A percentile compares a stretch with the other conserved stretches of the same genome.
Conservation (phyloP, 805 yeast genomes). For the Candida schatavii region DNA sequence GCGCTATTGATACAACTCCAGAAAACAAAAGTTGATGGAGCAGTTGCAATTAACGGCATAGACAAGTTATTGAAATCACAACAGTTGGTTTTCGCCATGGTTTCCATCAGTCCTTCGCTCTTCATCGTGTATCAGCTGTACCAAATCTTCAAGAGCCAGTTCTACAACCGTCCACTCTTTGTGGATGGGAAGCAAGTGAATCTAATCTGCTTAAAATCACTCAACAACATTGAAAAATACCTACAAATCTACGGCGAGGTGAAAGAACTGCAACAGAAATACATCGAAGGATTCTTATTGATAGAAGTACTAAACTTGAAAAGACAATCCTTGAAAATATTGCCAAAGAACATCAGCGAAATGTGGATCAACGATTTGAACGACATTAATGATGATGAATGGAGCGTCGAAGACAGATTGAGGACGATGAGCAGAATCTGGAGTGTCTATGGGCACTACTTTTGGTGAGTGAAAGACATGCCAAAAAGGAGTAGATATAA, state of each 20-base stretch:
- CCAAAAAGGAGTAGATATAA: too few relatives aligned
- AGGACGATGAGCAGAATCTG: constrained; percentile 56
- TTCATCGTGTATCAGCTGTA: constrained; percentile 51
- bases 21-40: constrained; percentile 94
- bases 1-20: constrained; percentile 88
- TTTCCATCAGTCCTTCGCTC: constrained; percentile 82
- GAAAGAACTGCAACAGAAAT: constrained; percentile 23
- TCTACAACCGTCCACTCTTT: constrained; percentile 26
- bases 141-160: constrained; percentile 23
- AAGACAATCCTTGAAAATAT: constrained; percentile 41
- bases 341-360: constrained; percentile 47
- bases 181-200: constrained; percentile 31
- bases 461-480: constrained; percentile 18
- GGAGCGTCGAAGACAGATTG: constrained; percentile 38
- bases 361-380: constrained; percentile 67
- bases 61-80: constrained; percentile 87
- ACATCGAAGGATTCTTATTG: constrained; percentile 58
- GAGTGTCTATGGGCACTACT: constrained; percentile 52
- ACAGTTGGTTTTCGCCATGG: constrained; percentile 88
- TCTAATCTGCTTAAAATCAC: constrained; percentile 36
- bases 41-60: constrained; percentile 83
- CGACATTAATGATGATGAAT: constrained; percentile 47
- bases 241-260: constrained; percentile 25
- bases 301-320: constrained; percentile 63
- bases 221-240: constrained; percentile 61